Evolutionary conservation across 2,329 filamentous ascomycete species (phyloP).

Genomic region (Ophiostoma ips): DNA sequence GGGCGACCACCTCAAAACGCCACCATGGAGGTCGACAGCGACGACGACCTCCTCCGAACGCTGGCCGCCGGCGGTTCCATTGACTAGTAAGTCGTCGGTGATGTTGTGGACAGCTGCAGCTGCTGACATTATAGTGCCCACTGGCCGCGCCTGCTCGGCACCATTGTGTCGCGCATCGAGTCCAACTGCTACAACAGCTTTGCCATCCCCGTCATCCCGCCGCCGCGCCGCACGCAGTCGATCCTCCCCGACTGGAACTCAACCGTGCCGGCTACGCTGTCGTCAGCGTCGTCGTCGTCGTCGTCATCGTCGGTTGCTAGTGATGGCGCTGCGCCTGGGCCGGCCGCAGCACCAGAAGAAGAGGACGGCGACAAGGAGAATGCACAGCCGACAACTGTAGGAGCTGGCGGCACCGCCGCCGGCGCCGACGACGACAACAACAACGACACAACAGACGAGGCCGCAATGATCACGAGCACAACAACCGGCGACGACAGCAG

Average conservation of each 20-base stretch:
- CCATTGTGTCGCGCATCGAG: slow-evolving; percentile 55
- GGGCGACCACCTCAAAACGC: background rate
- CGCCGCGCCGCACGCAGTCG: slow-evolving; percentile 27
- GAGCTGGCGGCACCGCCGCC: slow-evolving; percentile 1
- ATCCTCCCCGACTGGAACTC: slow-evolving; percentile 25
- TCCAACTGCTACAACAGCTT: slow-evolving; percentile 49
- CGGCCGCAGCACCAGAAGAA: slow-evolving; percentile 33
- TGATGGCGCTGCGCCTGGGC: background rate
- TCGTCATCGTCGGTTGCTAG: background rate
- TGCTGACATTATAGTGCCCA: slow-evolving; percentile 18
- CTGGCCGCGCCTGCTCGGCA: slow-evolving; percentile 55
- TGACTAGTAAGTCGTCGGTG: slow-evolving; percentile 36
- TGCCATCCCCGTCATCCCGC: slow-evolving; percentile 48
- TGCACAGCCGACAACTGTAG: slow-evolving; percentile 26
- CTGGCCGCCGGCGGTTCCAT: slow-evolving; percentile 39
- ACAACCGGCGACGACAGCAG: background rate
- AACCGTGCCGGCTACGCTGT: background rate
- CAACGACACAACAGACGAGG: background rate
- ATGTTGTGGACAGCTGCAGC: background rate
- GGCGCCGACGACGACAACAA: background rate
- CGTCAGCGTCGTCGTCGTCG: background rate
- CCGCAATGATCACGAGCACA: too few species aligned
- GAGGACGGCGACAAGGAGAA: slow-evolving; percentile 59
- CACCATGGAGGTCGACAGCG: slow-evolving; percentile 42
- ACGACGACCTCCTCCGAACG: slow-evolving; percentile 33